Conservation (phyloP, 2,329 filamentous ascomycete genomes). For the Emydomyces testavorans region DNA sequence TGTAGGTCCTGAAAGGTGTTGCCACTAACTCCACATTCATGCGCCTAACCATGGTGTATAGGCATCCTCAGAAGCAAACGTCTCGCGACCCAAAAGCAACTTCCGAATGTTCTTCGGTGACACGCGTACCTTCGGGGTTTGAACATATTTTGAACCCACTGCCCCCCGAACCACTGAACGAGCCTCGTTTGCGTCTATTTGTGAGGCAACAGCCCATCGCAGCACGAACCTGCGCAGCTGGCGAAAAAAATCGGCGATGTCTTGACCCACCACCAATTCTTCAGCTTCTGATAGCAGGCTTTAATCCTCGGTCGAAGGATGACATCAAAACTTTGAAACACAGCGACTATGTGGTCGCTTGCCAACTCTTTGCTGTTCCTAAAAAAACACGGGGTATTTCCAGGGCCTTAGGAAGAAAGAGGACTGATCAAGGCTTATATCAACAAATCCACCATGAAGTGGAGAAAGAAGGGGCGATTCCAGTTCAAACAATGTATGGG, state of each 20-base stretch:
- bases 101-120: background rate
- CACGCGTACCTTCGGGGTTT: conserved; percentile 28
- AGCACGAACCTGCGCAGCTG: conserved; percentile 37
- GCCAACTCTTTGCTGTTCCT: conserved; percentile 31
- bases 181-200: conserved; percentile 29
- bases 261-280: conserved; percentile 40
- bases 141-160: conserved; percentile 29
- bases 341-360: conserved; percentile 34
- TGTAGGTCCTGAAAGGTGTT: background rate
- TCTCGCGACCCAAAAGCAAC: conserved; percentile 10
- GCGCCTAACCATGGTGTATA: background rate
- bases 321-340: conserved; percentile 33
- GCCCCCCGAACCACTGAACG: conserved; percentile 19
- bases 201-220: conserved; percentile 39
- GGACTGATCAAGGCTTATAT: conserved; percentile 15
- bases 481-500: conserved; percentile 28
- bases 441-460: conserved; percentile 15
- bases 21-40: background rate
- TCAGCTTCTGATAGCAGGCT: conserved; percentile 37
- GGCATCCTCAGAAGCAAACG: conserved; percentile 13
- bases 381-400: conserved; percentile 5
- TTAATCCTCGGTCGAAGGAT: conserved; percentile 28
- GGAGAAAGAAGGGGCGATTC: conserved; percentile 1
- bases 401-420: background rate
- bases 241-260: conserved; percentile 35